These are phyloP conservation scores for Rhazya stricta DNA, from an alignment of 257 asterid species.

Conservation along the genomic window DNA sequence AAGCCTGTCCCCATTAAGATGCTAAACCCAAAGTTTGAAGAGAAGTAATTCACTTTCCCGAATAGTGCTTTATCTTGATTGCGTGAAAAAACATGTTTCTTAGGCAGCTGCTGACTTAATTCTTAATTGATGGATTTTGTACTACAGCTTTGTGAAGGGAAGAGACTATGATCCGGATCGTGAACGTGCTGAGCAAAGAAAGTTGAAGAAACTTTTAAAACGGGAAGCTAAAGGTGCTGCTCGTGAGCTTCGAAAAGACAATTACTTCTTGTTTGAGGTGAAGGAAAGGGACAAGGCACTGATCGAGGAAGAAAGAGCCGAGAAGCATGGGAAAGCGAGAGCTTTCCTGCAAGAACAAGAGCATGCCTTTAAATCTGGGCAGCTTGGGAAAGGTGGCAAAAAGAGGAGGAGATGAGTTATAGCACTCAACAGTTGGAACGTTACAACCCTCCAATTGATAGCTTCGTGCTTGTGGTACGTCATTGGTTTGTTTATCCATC, in stretches of 20 bases:
- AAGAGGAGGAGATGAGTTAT: constrained; percentile 62
- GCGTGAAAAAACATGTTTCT: not conserved
- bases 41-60: constrained; percentile 39
- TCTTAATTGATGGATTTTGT: constrained; percentile 11
- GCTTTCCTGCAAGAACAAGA: constrained; percentile 98
- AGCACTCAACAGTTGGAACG: not conserved
- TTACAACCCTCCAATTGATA: not conserved
- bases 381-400: constrained; percentile 69
- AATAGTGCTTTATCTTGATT: not conserved
- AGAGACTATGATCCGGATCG: constrained; percentile 98
- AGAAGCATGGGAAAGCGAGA: constrained; percentile 52
- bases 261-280: constrained; percentile 60
- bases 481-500: not conserved
- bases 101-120: not conserved
- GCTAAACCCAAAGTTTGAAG: constrained; percentile 84
- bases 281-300: constrained; percentile 55
- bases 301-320: constrained; percentile 58
- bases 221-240: constrained; percentile 73
- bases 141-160: constrained; percentile 82
- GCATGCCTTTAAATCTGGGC: constrained; percentile 89
- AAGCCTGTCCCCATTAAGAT: constrained; percentile 50
- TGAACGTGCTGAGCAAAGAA: constrained; percentile 69
- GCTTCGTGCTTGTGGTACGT: constrained; percentile 1
- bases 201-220: constrained; percentile 52
- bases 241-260: constrained; percentile 80